phyloP scores from a whole-genome alignment of 495 filamentous ascomycete species.

The Neurospora sp. region DNA sequence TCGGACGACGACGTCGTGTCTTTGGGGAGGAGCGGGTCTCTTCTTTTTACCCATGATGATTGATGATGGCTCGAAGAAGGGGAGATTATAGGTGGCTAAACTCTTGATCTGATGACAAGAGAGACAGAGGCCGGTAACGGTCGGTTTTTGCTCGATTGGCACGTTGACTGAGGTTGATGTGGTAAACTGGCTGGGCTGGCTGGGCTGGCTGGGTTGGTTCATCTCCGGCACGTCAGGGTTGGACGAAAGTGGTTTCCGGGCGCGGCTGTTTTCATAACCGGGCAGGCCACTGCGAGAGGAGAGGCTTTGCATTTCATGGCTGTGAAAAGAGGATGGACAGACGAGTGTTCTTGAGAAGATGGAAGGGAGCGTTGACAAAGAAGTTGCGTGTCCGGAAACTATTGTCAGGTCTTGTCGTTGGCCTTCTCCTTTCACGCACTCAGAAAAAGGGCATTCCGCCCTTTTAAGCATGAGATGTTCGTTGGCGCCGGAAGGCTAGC shows the following conservation, averaged over 20 bases:
- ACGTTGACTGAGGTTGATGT: neutral
- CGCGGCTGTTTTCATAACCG: neutral
- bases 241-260: neutral
- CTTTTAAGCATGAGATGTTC: neutral
- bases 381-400: neutral
- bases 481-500: neutral
- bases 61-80: neutral
- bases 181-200: neutral
- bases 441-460: neutral
- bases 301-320: neutral
- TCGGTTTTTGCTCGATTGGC: neutral
- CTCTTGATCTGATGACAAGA: neutral
- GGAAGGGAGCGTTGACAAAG: neutral
- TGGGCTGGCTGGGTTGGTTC: neutral
- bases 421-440: neutral
- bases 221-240: neutral
- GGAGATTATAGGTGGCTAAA: neutral
- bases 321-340: neutral
- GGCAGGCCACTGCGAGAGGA: neutral
- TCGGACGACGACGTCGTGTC: slow-evolving; percentile 1
- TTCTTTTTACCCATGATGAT: neutral
- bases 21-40: neutral
- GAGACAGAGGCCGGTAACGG: neutral
- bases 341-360: neutral
- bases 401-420: neutral